A percentile compares a stretch with the other conserved stretches of the same genome.
These are phyloP conservation scores for Metschnikowia dekortorum DNA, from an alignment of 805 yeast genomes.

Conservation along the genomic window DNA sequence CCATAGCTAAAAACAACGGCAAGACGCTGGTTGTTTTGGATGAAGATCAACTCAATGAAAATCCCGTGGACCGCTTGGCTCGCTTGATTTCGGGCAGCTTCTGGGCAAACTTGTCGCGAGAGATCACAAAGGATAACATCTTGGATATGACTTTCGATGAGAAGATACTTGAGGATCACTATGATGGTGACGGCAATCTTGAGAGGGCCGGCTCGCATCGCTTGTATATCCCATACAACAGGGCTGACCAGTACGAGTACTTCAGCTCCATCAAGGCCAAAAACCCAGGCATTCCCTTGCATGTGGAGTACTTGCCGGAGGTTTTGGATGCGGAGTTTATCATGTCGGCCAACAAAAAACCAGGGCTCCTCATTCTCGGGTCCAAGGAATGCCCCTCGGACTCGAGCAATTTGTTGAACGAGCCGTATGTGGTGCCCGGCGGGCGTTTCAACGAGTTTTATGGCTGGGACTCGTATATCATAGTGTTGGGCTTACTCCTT, in stretches of 20 bases:
- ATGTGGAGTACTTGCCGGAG: conserved; percentile 74
- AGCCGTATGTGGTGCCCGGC: conserved; percentile 94
- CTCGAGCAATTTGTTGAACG: conserved; percentile 51
- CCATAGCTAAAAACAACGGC: conserved; percentile 79
- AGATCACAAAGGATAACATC: conserved; percentile 58
- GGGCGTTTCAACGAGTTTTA: conserved; percentile 95
- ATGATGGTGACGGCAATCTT: conserved; percentile 28
- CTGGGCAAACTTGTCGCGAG: conserved; percentile 77
- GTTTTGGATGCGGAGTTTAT: conserved; percentile 74
- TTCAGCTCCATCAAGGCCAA: conserved; percentile 49
- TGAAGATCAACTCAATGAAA: conserved; percentile 79
- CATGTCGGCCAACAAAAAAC: conserved; percentile 69
- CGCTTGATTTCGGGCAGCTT: conserved; percentile 72
- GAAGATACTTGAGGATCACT: conserved; percentile 54
- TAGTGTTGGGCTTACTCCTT: conserved; percentile 71
- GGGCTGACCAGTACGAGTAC: conserved; percentile 70
- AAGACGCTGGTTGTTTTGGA: conserved; percentile 74
- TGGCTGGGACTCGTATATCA: conserved; percentile 98
- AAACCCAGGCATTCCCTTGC: conserved; percentile 55
- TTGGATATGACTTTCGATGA: conserved; percentile 72
- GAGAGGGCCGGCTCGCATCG: conserved; percentile 54
- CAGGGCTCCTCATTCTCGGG: conserved; percentile 84
- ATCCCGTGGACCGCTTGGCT: conserved; percentile 74
- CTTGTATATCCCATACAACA: conserved; percentile 67
- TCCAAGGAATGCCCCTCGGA: conserved; percentile 56